Evolutionary conservation across 495 filamentous ascomycete genomes (phyloP), one percentile per base, ranked within the genome.

Genomic region (Aspergillus cavernicola): DNA sequence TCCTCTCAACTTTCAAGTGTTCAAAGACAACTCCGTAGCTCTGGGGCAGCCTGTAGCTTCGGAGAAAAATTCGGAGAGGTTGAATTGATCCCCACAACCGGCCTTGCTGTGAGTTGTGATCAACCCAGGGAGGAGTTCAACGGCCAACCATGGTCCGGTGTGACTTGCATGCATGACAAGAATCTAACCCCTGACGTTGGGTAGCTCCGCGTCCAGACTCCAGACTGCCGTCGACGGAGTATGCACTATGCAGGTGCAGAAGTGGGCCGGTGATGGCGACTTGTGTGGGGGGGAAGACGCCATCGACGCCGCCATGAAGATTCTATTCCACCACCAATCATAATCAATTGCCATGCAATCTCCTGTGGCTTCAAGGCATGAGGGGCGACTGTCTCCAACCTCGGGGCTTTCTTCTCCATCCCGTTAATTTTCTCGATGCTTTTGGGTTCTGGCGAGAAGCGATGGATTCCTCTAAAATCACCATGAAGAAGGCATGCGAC

Each of bases 401-500:
- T 37, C 41, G 11, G 31, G 31, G 8, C 28, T 38, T 37, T 36
- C 29, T 35, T 33, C 33, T 8, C 29, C 16, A 29, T 20, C 29
- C 18, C 7, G 9, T 40, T 23, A 19, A 31, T 20, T 13, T 9
- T 18, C 16, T 12, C 5, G 28, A 22, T 12, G 18, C n/a, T n/a
- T 20, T 15, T 35, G 12, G 43, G 28, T n/a, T 33, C 22, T 9
- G 10, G 13, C 10, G 32, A 28, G 3, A 18, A 40, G 26, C 35
- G 32, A 56, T 37, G 22, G 56, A 55, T 51, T 52, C 60, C 13
- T 48, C 60, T 16, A 36, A 38, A 58, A n/a, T 45, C 5, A 39
- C 24, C 7, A 31, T 64, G 11, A 63, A 66, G 32, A 55, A 63
- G 33, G 66, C 66, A 23, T 69, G 66, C 58, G 66, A 66, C 49